Percentiles rank a stretch among this genome's conserved stretches.
Conservation (phyloP, 768 basidiomycete species). For the Auriscalpium microsporum region DNA sequence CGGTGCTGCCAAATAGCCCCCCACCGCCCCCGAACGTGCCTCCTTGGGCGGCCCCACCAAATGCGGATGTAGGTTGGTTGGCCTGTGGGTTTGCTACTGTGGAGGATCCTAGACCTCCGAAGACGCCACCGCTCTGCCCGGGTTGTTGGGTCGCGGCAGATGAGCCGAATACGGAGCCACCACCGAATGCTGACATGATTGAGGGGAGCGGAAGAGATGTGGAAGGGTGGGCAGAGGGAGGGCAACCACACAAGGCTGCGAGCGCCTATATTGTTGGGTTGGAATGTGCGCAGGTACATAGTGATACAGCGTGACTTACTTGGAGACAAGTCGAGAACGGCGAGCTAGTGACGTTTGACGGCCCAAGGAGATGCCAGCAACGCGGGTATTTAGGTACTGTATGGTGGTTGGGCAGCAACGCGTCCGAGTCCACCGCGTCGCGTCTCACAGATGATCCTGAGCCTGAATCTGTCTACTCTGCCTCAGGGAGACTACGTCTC, state of each 20-base stretch:
- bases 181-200: conserved; percentile 9
- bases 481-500: no score
- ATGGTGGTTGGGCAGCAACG: no score
- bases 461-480: no score
- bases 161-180: conserved; percentile 13
- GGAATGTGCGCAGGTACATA: no score
- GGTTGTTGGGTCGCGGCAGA: conserved; percentile 14
- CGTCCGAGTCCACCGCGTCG: no score
- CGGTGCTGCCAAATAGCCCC: neutral
- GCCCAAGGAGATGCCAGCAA: no score
- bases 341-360: no score
- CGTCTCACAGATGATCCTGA: no score
- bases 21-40: neutral
- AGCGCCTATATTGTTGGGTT: neutral
- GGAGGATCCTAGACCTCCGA: conserved; percentile 2
- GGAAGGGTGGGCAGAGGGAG: neutral
- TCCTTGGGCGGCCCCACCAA: neutral
- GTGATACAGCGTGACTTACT: no score
- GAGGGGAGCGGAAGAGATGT: neutral
- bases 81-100: neutral
- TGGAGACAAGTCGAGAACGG: no score
- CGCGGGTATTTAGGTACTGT: no score
- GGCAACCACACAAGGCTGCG: neutral
- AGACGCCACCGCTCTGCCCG: conserved; percentile 15
- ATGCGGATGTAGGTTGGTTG: neutral